Percentiles rank a stretch among this genome's conserved stretches.
Conservation (phyloP, 2,329 filamentous ascomycete species). For the Cladosporium oxysporum region DNA sequence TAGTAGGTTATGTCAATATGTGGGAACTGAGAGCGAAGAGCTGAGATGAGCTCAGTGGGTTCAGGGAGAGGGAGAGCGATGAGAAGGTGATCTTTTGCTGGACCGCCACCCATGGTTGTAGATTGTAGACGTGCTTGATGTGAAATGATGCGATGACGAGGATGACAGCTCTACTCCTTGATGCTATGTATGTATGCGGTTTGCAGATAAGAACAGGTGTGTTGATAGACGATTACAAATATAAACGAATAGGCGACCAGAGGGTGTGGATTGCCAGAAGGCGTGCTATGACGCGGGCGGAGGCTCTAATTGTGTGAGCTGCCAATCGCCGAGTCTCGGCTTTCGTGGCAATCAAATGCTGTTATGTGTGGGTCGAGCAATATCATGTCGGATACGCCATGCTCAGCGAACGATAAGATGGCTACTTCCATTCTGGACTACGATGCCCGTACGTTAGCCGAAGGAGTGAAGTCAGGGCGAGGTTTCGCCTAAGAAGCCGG, state of each 20-base stretch:
- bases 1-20: slow-evolving; percentile 49
- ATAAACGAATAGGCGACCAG: not conserved
- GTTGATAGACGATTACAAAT: slow-evolving; percentile 1
- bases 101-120: slow-evolving; percentile 40
- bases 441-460: not conserved
- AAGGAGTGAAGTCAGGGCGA: not conserved
- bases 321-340: slow-evolving; percentile 12
- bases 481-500: not conserved
- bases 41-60: slow-evolving; percentile 41
- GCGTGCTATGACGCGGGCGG: slow-evolving; percentile 16
- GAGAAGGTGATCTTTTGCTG: slow-evolving; percentile 38
- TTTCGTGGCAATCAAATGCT: not conserved
- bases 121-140: slow-evolving; percentile 20
- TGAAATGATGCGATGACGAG: not conserved
- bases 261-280: slow-evolving; percentile 4
- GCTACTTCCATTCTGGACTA: not conserved
- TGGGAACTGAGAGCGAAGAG: slow-evolving; percentile 46
- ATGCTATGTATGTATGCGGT: not conserved
- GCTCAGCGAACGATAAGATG: not conserved
- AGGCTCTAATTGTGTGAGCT: slow-evolving; percentile 1
- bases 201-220: slow-evolving; percentile 3
- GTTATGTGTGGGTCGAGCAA: not conserved
- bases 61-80: slow-evolving; percentile 38
- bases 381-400: not conserved
- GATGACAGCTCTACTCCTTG: not conserved